Evolutionary conservation across 2,329 filamentous ascomycete genomes (phyloP), one percentile per base, ranked within the genome.

Genomic region (Colletotrichum sojae): DNA sequence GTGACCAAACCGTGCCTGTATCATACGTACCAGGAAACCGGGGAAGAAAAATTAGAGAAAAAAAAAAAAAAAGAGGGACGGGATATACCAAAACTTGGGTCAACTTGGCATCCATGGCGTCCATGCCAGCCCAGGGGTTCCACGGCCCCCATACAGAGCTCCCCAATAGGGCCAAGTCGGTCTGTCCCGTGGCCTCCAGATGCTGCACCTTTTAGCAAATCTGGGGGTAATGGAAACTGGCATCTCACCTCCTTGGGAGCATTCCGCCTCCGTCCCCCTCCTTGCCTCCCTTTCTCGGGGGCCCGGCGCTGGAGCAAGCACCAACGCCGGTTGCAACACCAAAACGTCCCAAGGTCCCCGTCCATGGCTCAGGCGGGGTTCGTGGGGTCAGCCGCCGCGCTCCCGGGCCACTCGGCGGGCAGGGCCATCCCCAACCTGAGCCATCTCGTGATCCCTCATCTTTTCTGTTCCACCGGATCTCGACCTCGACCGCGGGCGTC

Each of bases 201-300:
- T 27, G 56, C 66, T 67, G 71, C 70, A 71, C 67, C 61, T 71
- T 71, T 67, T 71, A 71, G 71, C 71, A 72, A 36, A 72, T 70
- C 55, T 70, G 71, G 70, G 71, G 71, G 71, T 72, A 72, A 72
- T 72, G 60, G 63, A 72, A 72, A 72, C 70, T 64, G 45, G 40
- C 48, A 54, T 53, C 36, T 53, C 31, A 16, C 36, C 59, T 53
- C n/a, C 18, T 25, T 18, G 8, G 25, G 51, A 36, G 31, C 31
- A 36, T 36, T 36, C 31, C 31, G 31, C 31, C 31, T 36, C 31
- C 31, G 31, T 51, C 13, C 46, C n/a, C 22, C n/a, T 9, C 13
- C 13, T 13, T n/a, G 5, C 10, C 15, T 10, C 25, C 18, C 16
- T 22, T 18, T 60, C 51, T 40, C 48, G 57, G 63, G 48, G 6